Conservation (phyloP, 768 basidiomycete genomes). For the Boletus tomentosulus region DNA sequence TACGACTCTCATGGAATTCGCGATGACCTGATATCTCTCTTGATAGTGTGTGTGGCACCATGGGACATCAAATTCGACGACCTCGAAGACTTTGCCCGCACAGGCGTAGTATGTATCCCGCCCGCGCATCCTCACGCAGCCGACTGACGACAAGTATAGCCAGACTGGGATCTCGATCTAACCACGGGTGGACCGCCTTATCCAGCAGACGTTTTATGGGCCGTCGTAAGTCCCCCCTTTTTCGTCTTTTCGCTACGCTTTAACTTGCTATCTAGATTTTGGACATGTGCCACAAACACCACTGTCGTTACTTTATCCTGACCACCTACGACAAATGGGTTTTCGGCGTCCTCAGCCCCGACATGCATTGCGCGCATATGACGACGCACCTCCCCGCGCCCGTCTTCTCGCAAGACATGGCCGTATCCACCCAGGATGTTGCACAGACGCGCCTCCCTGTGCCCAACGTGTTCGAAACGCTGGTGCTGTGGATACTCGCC, state of each 20-base stretch:
- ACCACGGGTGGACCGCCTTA: background rate
- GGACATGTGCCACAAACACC: constrained; percentile 8
- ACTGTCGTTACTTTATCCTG: constrained; percentile 13
- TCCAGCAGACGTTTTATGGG: constrained; percentile 9
- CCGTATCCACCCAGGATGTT: background rate
- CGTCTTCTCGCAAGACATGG: constrained; percentile 4
- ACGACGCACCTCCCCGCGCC: constrained; percentile 9
- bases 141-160: background rate
- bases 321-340: constrained; percentile 17
- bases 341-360: constrained; percentile 10
- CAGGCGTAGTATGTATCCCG: constrained; percentile 1
- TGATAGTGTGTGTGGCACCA: constrained; percentile 1
- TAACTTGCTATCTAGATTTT: constrained; percentile 10
- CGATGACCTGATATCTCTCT: background rate
- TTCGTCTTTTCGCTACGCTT: background rate
- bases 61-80: constrained; percentile 6
- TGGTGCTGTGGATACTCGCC: constrained; percentile 11
- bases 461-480: constrained; percentile 10
- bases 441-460: background rate
- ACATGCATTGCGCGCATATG: constrained; percentile 5
- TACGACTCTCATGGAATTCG: background rate
- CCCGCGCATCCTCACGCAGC: background rate
- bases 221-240: constrained; percentile 4
- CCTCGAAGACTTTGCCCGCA: background rate
- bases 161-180: constrained; percentile 4